Conservation (phyloP, 2,329 filamentous ascomycete genomes). For the Colletotrichum spinosum region DNA sequence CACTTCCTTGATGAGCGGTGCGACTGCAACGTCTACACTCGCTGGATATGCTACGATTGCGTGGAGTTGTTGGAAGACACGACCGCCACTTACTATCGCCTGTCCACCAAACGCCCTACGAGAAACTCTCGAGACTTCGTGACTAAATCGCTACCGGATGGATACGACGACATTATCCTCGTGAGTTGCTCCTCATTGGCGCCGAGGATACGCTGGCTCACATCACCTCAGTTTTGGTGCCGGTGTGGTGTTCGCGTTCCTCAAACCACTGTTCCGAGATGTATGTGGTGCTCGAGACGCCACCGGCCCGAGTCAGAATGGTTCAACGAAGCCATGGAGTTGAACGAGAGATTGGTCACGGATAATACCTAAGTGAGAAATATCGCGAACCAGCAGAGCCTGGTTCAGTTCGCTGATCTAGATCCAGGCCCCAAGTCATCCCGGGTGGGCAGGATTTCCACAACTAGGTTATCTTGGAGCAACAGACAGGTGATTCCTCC, state of each 20-base stretch:
- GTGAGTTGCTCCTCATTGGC: not conserved
- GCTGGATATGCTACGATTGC: constrained; percentile 32
- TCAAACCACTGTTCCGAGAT: constrained; percentile 19
- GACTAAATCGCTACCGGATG: constrained; percentile 15
- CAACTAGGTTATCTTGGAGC: too few species aligned
- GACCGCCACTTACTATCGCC: constrained; percentile 1
- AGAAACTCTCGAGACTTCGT: not conserved
- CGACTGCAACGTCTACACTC: constrained; percentile 32
- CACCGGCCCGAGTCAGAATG: constrained; percentile 31
- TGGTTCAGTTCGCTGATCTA: not conserved
- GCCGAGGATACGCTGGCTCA: not conserved
- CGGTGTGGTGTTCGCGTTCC: constrained; percentile 20
- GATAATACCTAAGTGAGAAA: not conserved
- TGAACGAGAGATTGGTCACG: not conserved
- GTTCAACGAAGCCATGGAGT: constrained; percentile 4
- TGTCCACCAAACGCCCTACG: constrained; percentile 8
- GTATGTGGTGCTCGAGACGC: constrained; percentile 35
- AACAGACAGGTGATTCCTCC: too few species aligned
- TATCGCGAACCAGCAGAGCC: accelerated
- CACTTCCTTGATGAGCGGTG: constrained; percentile 26
- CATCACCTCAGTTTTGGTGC: constrained; percentile 28
- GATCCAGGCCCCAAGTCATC: too few species aligned
- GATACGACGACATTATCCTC: not conserved
- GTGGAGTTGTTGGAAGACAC: not conserved
- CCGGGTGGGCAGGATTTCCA: too few species aligned